Conservation (phyloP, 148 eudicot species). For the Fagopyrum homotropicum region DNA sequence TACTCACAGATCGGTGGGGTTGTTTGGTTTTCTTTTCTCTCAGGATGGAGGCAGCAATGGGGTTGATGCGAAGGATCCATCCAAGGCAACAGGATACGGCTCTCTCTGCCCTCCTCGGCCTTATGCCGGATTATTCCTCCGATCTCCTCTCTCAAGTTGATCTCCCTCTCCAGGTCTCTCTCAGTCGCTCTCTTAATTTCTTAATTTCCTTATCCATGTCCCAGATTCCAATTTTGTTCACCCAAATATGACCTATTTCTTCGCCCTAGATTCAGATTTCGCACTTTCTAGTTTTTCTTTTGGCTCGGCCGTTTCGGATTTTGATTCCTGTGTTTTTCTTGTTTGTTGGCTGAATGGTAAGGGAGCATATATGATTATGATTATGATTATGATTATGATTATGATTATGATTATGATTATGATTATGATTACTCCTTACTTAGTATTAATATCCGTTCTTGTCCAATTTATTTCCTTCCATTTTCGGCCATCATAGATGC, state of each 20-base stretch:
- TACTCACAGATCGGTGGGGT: background rate
- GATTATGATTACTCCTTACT: background rate
- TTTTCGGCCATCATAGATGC: background rate
- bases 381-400: background rate
- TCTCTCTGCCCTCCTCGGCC: constrained; percentile 75
- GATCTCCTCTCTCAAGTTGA: constrained; percentile 98
- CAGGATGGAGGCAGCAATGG: constrained; percentile 95
- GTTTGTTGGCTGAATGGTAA: background rate
- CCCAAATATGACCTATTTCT: background rate
- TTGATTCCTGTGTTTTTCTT: background rate
- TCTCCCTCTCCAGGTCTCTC: constrained; percentile 89
- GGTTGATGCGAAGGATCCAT: constrained; percentile 84
- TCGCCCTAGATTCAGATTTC: constrained; percentile 2
- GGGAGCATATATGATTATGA: background rate
- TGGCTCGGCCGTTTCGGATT: constrained; percentile 7
- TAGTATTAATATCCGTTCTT: background rate
- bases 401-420: background rate
- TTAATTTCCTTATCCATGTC: background rate
- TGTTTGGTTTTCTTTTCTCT: background rate
- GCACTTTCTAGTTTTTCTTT: background rate
- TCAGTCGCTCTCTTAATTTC: background rate
- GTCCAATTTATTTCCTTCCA: background rate
- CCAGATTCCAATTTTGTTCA: background rate
- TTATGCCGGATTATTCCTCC: constrained; percentile 69
- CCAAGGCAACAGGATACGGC: constrained; percentile 84